Percentiles rank a stretch among this genome's conserved stretches.
These are phyloP conservation scores for Penicillium aurantiogriseum DNA, from an alignment of 2,329 filamentous ascomycete species.

Conservation along the genomic window DNA sequence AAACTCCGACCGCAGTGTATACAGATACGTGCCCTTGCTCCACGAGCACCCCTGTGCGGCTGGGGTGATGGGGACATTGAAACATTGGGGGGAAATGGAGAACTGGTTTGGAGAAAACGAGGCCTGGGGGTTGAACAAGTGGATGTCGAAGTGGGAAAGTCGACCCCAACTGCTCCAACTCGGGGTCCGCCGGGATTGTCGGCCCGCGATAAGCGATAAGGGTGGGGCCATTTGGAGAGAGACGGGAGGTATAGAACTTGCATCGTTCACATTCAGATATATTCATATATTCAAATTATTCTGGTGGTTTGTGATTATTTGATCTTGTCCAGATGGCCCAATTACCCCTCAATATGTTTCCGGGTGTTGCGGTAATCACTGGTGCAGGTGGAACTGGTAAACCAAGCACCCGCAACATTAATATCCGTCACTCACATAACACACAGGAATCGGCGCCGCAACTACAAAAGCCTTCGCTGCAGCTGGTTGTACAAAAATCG, in stretches of 20 bases:
- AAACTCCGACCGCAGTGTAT: constrained; percentile 36
- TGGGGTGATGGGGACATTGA: constrained; percentile 36
- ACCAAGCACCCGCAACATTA: not conserved
- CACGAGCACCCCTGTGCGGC: constrained; percentile 23
- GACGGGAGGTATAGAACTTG: not conserved
- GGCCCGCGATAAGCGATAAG: constrained; percentile 13
- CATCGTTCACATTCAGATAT: no score
- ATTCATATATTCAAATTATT: not conserved
- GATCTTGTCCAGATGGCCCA: no score
- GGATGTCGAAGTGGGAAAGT: constrained; percentile 13
- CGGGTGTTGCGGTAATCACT: constrained; percentile 50
- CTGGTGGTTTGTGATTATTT: no score
- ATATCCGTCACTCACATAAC: not conserved
- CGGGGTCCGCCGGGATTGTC: constrained; percentile 1
- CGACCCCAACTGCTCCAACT: constrained; percentile 24
- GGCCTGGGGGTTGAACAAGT: constrained; percentile 10
- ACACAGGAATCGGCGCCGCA: constrained; percentile 55
- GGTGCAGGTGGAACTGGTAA: constrained; percentile 51
- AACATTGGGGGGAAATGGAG: constrained; percentile 27
- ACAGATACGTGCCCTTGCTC: constrained; percentile 33
- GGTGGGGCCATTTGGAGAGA: constrained; percentile 4
- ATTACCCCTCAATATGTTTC: constrained; percentile 30
- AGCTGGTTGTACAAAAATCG: constrained; percentile 52
- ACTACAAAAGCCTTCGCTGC: constrained; percentile 52
- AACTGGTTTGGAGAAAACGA: constrained; percentile 24